Conservation (phyloP, 257 asterid genomes). For the Petunia axillaris region DNA sequence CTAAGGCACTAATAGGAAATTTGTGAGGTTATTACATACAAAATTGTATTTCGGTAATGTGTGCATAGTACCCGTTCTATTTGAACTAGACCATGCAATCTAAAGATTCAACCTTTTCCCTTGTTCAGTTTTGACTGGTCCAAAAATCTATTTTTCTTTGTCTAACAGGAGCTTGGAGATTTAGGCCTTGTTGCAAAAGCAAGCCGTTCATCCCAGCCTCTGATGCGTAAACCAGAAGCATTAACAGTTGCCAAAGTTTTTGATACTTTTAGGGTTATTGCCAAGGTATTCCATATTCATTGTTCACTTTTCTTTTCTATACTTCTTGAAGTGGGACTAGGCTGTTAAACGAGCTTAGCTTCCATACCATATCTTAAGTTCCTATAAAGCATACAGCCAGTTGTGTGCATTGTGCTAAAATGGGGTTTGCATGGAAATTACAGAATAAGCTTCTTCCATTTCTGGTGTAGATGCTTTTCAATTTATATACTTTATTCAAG, state of each 20-base stretch:
- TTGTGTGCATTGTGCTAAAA: not conserved
- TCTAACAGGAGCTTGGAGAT: slow-evolving; percentile 80
- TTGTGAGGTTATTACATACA: not conserved
- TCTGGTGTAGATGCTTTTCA: slow-evolving; percentile 17
- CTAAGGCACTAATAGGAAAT: not conserved
- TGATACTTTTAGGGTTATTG: slow-evolving; percentile 74
- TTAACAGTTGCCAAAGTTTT: slow-evolving; percentile 84
- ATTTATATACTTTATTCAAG: slow-evolving; percentile 18
- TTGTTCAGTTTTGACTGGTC: slow-evolving; percentile 11
- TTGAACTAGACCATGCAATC: not conserved
- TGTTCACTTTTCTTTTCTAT: slow-evolving; percentile 4
- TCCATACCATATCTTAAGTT: not conserved
- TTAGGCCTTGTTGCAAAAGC: slow-evolving; percentile 94
- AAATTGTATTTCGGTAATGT: not conserved
- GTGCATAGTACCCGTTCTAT: not conserved
- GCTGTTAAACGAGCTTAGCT: not conserved
- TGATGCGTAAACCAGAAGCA: slow-evolving; percentile 85
- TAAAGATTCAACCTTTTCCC: not conserved
- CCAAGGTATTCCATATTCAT: slow-evolving; percentile 56
- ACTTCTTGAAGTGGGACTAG: slow-evolving; percentile 13
- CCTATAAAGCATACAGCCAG: not conserved
- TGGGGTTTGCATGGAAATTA: not conserved
- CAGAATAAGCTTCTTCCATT: not conserved
- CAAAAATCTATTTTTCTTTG: not conserved
- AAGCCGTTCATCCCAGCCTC: slow-evolving; percentile 87